phyloP scores from a whole-genome alignment of 306 rosid genomes.

The Mimosa bimucronata region DNA sequence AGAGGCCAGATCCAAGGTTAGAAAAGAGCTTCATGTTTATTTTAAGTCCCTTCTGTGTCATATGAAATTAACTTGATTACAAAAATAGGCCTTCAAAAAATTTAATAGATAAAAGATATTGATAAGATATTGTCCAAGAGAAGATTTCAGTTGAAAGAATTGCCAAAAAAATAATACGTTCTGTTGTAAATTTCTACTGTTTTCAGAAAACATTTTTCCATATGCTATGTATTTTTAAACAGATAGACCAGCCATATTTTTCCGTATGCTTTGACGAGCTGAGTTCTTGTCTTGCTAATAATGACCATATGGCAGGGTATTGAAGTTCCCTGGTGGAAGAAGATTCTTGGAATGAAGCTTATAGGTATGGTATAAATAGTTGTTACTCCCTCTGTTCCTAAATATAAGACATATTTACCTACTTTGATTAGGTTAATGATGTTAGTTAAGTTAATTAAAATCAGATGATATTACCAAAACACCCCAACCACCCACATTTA shows the following conservation, averaged over 20 bases:
- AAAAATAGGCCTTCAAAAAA: neutral
- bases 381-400: no score
- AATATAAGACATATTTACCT: no score
- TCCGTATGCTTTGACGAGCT: neutral
- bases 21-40: conserved; percentile 4
- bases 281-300: neutral
- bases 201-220: conserved; percentile 3
- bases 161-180: conserved; percentile 11
- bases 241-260: neutral
- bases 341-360: conserved; percentile 86
- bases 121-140: neutral
- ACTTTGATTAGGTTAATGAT: no score
- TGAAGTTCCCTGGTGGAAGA: conserved; percentile 90
- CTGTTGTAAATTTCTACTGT: neutral
- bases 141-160: neutral
- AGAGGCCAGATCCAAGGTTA: conserved; percentile 88
- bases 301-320: conserved; percentile 60
- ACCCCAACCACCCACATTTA: no score
- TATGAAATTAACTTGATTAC: neutral
- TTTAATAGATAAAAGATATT: neutral
- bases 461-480: no score
- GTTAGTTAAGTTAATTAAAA: no score
- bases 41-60: neutral
- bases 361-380: conserved; percentile 53
- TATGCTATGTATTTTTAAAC: neutral